These are phyloP conservation scores for Raphanus raphanistrum DNA, from an alignment of 345 rosid species.

Conservation along the genomic window DNA sequence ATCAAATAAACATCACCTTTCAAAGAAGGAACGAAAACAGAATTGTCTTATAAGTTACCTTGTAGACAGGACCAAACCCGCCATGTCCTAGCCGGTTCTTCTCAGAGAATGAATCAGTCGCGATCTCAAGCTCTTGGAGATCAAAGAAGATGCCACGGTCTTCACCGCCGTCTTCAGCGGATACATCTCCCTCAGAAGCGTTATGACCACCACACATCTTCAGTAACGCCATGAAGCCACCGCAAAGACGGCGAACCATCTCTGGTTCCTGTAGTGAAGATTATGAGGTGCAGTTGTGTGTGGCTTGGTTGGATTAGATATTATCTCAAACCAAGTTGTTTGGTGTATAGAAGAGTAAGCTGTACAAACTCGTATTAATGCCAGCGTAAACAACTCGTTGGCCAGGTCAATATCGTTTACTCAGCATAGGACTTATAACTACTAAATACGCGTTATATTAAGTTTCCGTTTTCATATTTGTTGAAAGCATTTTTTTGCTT, in stretches of 20 bases:
- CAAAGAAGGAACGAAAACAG: background rate
- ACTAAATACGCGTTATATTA: conserved; percentile 27
- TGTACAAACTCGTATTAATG: background rate
- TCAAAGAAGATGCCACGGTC: conserved; percentile 55
- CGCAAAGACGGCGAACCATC: conserved; percentile 27
- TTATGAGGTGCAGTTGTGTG: background rate
- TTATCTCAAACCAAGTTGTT: conserved; percentile 1
- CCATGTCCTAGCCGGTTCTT: conserved; percentile 79
- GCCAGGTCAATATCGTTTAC: conserved; percentile 26
- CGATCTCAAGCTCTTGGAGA: conserved; percentile 60
- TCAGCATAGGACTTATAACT: conserved; percentile 13
- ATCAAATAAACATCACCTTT: background rate
- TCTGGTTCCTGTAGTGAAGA: conserved; percentile 7
- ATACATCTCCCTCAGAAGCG: conserved; percentile 8
- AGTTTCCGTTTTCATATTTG: conserved; percentile 3
- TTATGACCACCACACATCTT: conserved; percentile 27
- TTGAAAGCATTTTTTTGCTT: background rate
- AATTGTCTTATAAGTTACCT: conserved; percentile 39
- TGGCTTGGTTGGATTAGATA: conserved; percentile 1
- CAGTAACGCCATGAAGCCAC: conserved; percentile 24
- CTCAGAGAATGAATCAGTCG: conserved; percentile 79
- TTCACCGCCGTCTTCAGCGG: conserved; percentile 13
- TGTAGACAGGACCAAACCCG: conserved; percentile 92
- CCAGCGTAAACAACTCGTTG: conserved; percentile 22
- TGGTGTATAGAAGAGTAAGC: conserved; percentile 1